Evolutionary conservation across 176 grass and related monocot genomes (phyloP).

Genomic region (Olyra latifolia): DNA sequence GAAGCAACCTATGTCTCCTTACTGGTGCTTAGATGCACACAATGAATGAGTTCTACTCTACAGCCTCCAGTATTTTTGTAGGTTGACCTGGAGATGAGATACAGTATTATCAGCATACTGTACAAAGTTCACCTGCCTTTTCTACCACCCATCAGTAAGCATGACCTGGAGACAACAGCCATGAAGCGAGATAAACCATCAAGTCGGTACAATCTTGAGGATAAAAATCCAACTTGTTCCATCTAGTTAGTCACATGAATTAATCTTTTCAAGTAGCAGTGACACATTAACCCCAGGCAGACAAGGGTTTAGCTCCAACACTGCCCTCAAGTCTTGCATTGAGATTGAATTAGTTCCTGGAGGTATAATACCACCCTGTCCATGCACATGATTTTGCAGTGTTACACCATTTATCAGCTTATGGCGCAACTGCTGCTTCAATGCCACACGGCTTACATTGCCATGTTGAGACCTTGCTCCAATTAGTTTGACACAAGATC

Average conservation of each 20-base stretch:
- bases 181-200: conserved; percentile 26
- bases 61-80: conserved; percentile 28
- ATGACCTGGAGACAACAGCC: conserved; percentile 31
- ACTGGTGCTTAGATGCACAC: conserved; percentile 20
- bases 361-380: conserved; percentile 28
- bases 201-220: conserved; percentile 25
- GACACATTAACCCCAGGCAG: conserved; percentile 48
- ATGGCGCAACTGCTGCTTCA: conserved; percentile 47
- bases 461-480: conserved; percentile 50
- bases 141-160: conserved; percentile 26
- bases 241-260: conserved; percentile 43
- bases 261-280: conserved; percentile 54
- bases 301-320: conserved; percentile 38
- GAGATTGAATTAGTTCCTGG: conserved; percentile 36
- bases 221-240: conserved; percentile 28
- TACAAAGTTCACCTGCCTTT: conserved; percentile 32
- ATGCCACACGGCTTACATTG: conserved; percentile 27
- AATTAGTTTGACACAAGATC: conserved; percentile 57
- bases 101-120: conserved; percentile 34
- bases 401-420: conserved; percentile 51
- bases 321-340: conserved; percentile 48
- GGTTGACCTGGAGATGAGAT: conserved; percentile 12
- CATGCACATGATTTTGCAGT: conserved; percentile 43
- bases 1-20: conserved; percentile 15
- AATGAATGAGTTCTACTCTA: conserved; percentile 31